These are phyloP conservation scores for Periconia macrospinosa DNA, from an alignment of 2,329 filamentous ascomycete species.

Conservation along the genomic window DNA sequence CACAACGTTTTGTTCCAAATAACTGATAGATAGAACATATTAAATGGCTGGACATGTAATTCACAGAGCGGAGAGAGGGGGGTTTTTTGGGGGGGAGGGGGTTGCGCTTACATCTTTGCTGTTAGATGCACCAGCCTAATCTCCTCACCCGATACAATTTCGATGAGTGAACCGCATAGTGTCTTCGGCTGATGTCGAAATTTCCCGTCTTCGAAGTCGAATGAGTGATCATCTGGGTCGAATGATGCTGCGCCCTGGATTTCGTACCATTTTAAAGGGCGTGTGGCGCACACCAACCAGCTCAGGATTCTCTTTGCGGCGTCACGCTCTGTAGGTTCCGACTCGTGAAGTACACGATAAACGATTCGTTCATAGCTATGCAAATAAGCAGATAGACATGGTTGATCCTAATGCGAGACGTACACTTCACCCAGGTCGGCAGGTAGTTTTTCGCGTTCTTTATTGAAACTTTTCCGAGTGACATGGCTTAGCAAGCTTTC, in stretches of 20 bases:
- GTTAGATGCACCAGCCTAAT: too few relatives aligned
- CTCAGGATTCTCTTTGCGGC: too few relatives aligned
- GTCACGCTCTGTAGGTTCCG: too few relatives aligned
- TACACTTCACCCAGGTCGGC: not conserved
- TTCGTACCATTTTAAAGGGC: slow-evolving; percentile 47
- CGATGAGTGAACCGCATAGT: too few relatives aligned
- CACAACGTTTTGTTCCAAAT: too few relatives aligned
- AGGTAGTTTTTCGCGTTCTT: slow-evolving; percentile 6
- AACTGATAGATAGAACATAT: too few relatives aligned
- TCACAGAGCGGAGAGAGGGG: too few relatives aligned
- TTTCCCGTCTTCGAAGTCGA: slow-evolving; percentile 31
- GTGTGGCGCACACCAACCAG: slow-evolving; percentile 46
- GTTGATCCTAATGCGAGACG: not conserved
- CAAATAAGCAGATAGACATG: not conserved
- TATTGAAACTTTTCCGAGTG: not conserved
- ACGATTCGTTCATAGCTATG: slow-evolving; percentile 2
- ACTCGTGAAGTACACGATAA: too few relatives aligned
- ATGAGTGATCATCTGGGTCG: slow-evolving; percentile 21
- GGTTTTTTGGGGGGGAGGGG: too few relatives aligned
- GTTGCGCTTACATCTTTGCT: too few relatives aligned
- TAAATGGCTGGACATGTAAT: too few relatives aligned
- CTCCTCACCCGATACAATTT: too few relatives aligned
- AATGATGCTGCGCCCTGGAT: slow-evolving; percentile 44
- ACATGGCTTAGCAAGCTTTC: slow-evolving; percentile 17
- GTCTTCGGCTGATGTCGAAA: slow-evolving; percentile 10